phyloP scores from a whole-genome alignment of 176 grass and related monocot species.

The Thalia dealbata region DNA sequence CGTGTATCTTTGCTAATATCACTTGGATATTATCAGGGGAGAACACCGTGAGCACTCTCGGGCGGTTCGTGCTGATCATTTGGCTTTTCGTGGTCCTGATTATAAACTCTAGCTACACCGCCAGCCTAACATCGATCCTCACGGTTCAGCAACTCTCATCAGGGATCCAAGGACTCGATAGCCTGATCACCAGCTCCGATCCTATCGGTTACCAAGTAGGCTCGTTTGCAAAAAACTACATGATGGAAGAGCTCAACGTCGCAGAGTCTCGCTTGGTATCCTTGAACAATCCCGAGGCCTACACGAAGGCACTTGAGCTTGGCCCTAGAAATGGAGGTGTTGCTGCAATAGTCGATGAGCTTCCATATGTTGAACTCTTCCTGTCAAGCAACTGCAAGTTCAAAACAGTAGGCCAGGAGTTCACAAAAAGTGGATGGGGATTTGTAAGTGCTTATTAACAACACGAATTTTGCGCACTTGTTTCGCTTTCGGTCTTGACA shows the following conservation, averaged over 20 bases:
- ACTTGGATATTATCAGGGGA: slow-evolving; percentile 4
- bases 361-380: slow-evolving; percentile 16
- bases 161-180: slow-evolving; percentile 12
- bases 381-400: slow-evolving; percentile 10
- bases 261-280: neutral
- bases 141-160: slow-evolving; percentile 20
- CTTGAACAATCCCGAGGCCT: slow-evolving; percentile 6
- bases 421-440: slow-evolving; percentile 20
- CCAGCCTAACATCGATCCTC: slow-evolving; percentile 17
- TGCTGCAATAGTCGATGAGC: slow-evolving; percentile 18
- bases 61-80: slow-evolving; percentile 17
- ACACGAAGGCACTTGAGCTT: slow-evolving; percentile 8
- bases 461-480: neutral
- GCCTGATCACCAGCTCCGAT: slow-evolving; percentile 10
- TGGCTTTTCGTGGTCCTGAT: slow-evolving; percentile 18
- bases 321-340: slow-evolving; percentile 15
- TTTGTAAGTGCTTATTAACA: slow-evolving; percentile 10
- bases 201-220: slow-evolving; percentile 15
- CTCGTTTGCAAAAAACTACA: slow-evolving; percentile 13
- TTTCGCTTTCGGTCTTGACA: neutral
- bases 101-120: slow-evolving; percentile 20
- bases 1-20: neutral
- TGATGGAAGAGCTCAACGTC: slow-evolving; percentile 17
- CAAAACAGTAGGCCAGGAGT: slow-evolving; percentile 15
- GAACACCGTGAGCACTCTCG: slow-evolving; percentile 12